Base-by-base conservation (phyloP, 2,329 filamentous ascomycete species). In the Phialophora expanda region DNA sequence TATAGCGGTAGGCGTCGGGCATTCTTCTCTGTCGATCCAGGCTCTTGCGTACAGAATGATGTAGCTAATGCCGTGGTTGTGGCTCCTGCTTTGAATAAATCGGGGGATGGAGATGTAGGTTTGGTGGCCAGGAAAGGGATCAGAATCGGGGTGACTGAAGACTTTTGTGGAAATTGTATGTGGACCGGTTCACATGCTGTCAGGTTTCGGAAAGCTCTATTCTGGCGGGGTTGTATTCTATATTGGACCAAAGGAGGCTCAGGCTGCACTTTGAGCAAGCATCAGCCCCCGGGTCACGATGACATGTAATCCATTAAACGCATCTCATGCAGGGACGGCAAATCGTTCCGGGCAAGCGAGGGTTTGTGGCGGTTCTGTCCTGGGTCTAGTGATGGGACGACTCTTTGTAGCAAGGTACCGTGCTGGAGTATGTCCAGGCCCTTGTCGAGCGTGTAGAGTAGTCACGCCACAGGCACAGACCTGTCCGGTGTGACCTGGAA, bases 21-120 rank as follows among this genome's bases (percentile, higher is more conserved):
- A 64, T 64, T 62, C 46, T 51, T 61, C 22, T 8, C n/a, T 8
- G 32, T 41, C 20, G 56, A 53, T 61, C 56, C 51, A 26, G 24
- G 56, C 56, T 57, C 24, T 51, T 22, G 38, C 20, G 6, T 11
- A 41, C 41, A 51, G 44, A 53, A 46, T 1, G 24, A 26, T 0
- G 22, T 34, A 38, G 8, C 22, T 28, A 56, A 61, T 30, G 38
- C 24, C 24, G 28, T 30, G 53, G 53, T 11, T 30, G 17, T 55
- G 28, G 12, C 28, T 55, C 8, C 17, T 24, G 26, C 9, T 14
- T 14, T 22, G 48, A 28, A 24, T 26, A 5, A 51, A 22, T 53
- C 6, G 20, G 17, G 9, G 20, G 53, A 20, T 14, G 14, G 12
- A 44, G 4, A 41, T 17, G 28, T 22, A 38, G 58, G 11, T 22